phyloP scores from a whole-genome alignment of 2,329 filamentous ascomycete species.

The Ascochyta viciae-villosae region DNA sequence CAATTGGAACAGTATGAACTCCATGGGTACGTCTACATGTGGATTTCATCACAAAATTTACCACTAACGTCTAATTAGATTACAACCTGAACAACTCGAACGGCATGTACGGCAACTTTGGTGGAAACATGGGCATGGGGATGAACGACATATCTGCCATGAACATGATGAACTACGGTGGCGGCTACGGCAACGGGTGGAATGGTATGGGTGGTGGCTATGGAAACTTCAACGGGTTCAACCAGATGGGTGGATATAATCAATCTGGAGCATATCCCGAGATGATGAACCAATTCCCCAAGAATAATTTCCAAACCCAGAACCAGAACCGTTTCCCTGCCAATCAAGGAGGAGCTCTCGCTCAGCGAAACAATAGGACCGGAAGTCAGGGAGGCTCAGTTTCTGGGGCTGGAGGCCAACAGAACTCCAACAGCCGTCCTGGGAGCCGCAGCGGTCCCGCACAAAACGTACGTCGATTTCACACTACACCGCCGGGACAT shows the following conservation, averaged over 20 bases:
- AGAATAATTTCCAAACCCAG: conserved; percentile 69
- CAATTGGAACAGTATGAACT: conserved; percentile 76
- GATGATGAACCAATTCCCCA: conserved; percentile 62
- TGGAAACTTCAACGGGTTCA: conserved; percentile 61
- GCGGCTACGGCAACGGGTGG: conserved; percentile 68
- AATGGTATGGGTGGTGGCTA: conserved; percentile 76
- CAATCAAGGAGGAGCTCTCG: conserved; percentile 64
- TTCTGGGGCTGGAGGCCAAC: conserved; percentile 35
- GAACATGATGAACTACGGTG: conserved; percentile 74
- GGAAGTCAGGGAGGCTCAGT: conserved; percentile 48
- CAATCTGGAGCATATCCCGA: conserved; percentile 57
- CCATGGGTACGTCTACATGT: conserved; percentile 74
- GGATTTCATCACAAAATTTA: neutral
- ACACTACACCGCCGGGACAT: conserved; percentile 24
- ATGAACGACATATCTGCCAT: conserved; percentile 75
- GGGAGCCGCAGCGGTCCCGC: conserved; percentile 39
- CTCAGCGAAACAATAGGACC: conserved; percentile 50
- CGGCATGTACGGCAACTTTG: conserved; percentile 80
- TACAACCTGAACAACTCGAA: conserved; percentile 70
- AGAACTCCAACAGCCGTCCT: conserved; percentile 38
- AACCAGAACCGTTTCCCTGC: conserved; percentile 80
- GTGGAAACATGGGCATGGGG: conserved; percentile 71
- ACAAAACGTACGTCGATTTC: conserved; percentile 46
- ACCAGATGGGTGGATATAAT: conserved; percentile 61
- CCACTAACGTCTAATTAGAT: conserved; percentile 30